Evolutionary conservation across 768 basidiomycete species (phyloP).

Genomic region (Serendipita sp.): DNA sequence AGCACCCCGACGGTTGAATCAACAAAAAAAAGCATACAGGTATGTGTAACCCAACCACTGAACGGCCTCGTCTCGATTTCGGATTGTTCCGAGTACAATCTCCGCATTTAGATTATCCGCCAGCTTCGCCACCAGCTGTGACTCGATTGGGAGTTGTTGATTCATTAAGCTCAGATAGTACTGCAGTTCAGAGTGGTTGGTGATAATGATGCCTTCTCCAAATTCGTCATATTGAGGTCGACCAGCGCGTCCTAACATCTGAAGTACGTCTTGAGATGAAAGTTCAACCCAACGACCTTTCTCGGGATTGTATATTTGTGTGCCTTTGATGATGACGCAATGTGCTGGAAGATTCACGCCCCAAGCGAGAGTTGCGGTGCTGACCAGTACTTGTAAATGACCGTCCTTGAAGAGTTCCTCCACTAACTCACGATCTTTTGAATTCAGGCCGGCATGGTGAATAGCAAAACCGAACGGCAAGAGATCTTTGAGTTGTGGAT

Average conservation of each 20-base stretch:
- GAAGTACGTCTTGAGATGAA: constrained; percentile 87
- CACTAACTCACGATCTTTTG: constrained; percentile 78
- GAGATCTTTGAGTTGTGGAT: constrained; percentile 69
- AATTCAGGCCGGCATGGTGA: constrained; percentile 92
- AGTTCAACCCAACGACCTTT: constrained; percentile 96
- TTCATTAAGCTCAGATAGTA: constrained; percentile 92
- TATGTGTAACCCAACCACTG: constrained; percentile 96
- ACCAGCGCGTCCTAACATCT: constrained; percentile 97
- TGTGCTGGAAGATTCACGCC: constrained; percentile 98
- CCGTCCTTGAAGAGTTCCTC: constrained; percentile 92
- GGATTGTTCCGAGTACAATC: constrained; percentile 83
- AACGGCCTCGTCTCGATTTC: constrained; percentile 92
- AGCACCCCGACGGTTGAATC: constrained; percentile 11
- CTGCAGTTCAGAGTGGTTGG: constrained; percentile 90
- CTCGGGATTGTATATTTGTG: constrained; percentile 97
- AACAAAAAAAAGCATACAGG: constrained; percentile 34
- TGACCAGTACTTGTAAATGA: constrained; percentile 83
- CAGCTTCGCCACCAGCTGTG: constrained; percentile 79
- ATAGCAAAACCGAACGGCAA: constrained; percentile 95
- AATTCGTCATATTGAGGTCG: constrained; percentile 94
- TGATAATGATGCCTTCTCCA: constrained; percentile 97
- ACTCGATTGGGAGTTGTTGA: constrained; percentile 95
- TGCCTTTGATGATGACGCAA: constrained; percentile 98
- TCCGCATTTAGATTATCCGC: constrained; percentile 96
- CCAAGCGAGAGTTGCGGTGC: constrained; percentile 97